A percentile compares a stretch with the other conserved stretches of the same genome.
Evolutionary conservation across 768 basidiomycete species (phyloP).

Genomic region (Phallus indusiatus): DNA sequence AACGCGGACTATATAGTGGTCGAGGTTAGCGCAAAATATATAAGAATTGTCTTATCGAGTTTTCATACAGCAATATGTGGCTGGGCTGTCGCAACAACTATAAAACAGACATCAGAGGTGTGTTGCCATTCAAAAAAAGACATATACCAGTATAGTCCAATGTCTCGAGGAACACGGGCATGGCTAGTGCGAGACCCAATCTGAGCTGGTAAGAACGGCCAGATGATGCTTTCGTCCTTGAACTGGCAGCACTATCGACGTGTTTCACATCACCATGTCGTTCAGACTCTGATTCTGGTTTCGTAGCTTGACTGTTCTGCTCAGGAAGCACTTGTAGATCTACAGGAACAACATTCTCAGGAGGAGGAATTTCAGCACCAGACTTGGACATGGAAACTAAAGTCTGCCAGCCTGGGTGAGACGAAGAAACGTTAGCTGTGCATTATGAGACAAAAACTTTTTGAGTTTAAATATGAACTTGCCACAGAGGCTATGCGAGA

Average conservation of each 20-base stretch:
- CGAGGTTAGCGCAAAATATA: background rate
- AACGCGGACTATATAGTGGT: slow-evolving; percentile 21
- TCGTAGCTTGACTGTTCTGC: background rate
- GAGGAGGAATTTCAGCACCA: background rate
- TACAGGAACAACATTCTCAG: background rate
- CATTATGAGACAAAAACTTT: background rate
- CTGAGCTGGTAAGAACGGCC: background rate
- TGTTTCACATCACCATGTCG: background rate
- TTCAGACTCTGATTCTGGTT: background rate
- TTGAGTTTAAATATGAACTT: background rate
- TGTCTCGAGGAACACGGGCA: slow-evolving; percentile 35
- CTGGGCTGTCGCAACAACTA: slow-evolving; percentile 45
- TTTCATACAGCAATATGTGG: slow-evolving; percentile 37
- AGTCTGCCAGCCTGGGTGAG: too few species aligned
- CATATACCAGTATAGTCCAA: slow-evolving; percentile 26
- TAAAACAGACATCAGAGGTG: background rate
- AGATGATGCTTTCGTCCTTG: background rate
- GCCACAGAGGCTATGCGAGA: too few species aligned
- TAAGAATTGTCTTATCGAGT: background rate
- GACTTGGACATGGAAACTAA: background rate
- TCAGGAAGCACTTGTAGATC: background rate
- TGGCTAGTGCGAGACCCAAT: slow-evolving; percentile 21
- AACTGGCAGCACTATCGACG: background rate
- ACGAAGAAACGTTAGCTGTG: background rate
- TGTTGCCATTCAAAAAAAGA: background rate